These are phyloP conservation scores for Cercospora beticola DNA, from an alignment of 2,329 filamentous ascomycete species.

Conservation along the genomic window DNA sequence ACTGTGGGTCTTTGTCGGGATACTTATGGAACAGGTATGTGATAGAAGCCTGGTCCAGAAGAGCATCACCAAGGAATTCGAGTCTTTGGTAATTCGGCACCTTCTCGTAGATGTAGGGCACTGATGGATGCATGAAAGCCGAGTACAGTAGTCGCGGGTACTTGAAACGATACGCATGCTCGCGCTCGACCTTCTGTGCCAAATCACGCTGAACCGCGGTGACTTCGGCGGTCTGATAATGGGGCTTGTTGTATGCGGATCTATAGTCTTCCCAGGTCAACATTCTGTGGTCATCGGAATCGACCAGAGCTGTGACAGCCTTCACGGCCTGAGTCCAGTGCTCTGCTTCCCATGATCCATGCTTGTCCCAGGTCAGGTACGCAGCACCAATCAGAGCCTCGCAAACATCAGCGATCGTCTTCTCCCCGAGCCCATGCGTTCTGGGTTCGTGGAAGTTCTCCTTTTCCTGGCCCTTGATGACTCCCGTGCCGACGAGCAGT, in stretches of 20 bases:
- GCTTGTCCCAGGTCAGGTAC: slow-evolving; percentile 55
- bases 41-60: slow-evolving; percentile 83
- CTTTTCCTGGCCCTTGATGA: slow-evolving; percentile 43
- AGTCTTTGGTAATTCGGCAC: slow-evolving; percentile 87
- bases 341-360: slow-evolving; percentile 43
- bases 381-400: slow-evolving; percentile 92
- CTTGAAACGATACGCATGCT: slow-evolving; percentile 66
- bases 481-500: slow-evolving; percentile 62
- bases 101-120: slow-evolving; percentile 70
- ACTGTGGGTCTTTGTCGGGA: slow-evolving; percentile 82
- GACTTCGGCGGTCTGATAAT: slow-evolving; percentile 64
- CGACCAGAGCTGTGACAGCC: slow-evolving; percentile 69
- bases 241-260: slow-evolving; percentile 64
- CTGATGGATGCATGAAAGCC: slow-evolving; percentile 85
- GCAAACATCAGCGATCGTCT: slow-evolving; percentile 78
- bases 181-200: slow-evolving; percentile 61
- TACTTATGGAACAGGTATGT: slow-evolving; percentile 76
- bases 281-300: slow-evolving; percentile 68
- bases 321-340: slow-evolving; percentile 62
- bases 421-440: slow-evolving; percentile 74
- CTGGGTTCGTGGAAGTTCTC: slow-evolving; percentile 42
- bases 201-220: slow-evolving; percentile 70
- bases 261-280: slow-evolving; percentile 71
- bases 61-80: slow-evolving; percentile 86
- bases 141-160: slow-evolving; percentile 75